Evolutionary conservation across 352 stramenopile genomes (phyloP), one percentile per base, ranked within the genome.

Genomic region (Halophytophthora polymorphica): DNA sequence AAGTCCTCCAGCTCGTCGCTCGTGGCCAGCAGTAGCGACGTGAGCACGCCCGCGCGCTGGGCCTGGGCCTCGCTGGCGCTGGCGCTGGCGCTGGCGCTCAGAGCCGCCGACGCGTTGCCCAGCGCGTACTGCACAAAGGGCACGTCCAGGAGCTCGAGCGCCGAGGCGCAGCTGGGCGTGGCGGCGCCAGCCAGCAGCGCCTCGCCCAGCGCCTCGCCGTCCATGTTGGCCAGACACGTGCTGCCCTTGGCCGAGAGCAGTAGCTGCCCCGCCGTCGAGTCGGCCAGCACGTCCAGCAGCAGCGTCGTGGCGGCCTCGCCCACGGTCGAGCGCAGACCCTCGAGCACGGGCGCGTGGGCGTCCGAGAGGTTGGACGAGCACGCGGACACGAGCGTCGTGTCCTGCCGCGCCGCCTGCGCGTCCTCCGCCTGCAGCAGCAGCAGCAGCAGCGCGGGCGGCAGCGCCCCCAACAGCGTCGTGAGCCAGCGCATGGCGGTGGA

Each of bases 201-300:
- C 17, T 73, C 41, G 37, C 69, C 67, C 29, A 88, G 39, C 33
- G 64, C 43, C 6, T 56, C 72, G 50, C 74, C 77, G 58, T 88
- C 66, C 57, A 88, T 74, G 49, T 85, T 83, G 35, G 77, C 73
- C 34, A 88, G 53, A 23, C 77, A 88, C 18, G 59, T 69, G 45
- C 64, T 77, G 31, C 71, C 74, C 14, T 76, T 61, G 8, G 65
- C 46, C 41, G 61, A 60, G 17, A 78, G 35, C 22, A 88, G 59
- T 33, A 83, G 42, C 29, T 75, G 68, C 37, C 48, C 57, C 13
- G 45, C 45, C 11, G 66, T 44, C 13, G 67, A 68, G n/a, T 53
- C 47, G 18, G 61, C 66, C 33, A 78, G 31, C 1, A 75, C 59
- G 17, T 55, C 53, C 36, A 69, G 40, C 17, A 75, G 44, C 38